Conservation (phyloP, 371 early-diverging fungal species). For the Quaeritorhiza haematococci region DNA sequence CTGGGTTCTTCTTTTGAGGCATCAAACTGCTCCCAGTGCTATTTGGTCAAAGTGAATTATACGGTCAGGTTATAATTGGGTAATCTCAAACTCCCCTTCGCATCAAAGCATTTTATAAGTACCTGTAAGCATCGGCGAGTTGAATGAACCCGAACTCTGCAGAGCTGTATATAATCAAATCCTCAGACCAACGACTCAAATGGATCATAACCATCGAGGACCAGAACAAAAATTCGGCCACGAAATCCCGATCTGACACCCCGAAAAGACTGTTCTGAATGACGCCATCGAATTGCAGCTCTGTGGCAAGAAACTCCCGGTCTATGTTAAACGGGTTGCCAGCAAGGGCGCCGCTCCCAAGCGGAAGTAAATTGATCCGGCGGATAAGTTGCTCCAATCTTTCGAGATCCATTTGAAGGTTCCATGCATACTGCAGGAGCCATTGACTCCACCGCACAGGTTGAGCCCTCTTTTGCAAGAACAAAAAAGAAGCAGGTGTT, state of each 20-base stretch:
- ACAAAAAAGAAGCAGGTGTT: not conserved
- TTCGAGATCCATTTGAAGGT: slow-evolving; percentile 81
- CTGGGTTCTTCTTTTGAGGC: slow-evolving; percentile 99
- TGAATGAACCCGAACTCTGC: slow-evolving; percentile 90
- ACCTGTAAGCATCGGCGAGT: slow-evolving; percentile 88
- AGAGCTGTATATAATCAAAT: slow-evolving; percentile 87
- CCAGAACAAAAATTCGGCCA: slow-evolving; percentile 93
- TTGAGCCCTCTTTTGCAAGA: slow-evolving; percentile 85
- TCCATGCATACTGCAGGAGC: slow-evolving; percentile 81
- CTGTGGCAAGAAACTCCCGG: slow-evolving; percentile 77
- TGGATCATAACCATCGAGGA: slow-evolving; percentile 83
- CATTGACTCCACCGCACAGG: slow-evolving; percentile 95
- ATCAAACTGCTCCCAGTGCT: slow-evolving; percentile 96
- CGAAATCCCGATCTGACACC: slow-evolving; percentile 92
- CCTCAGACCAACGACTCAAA: slow-evolving; percentile 87
- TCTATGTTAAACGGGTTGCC: slow-evolving; percentile 96
- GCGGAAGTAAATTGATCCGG: slow-evolving; percentile 78
- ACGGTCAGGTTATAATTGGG: not conserved
- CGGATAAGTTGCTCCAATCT: slow-evolving; percentile 74
- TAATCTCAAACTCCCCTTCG: not conserved
- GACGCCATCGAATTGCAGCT: slow-evolving; percentile 79
- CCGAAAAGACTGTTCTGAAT: slow-evolving; percentile 85
- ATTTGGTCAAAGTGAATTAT: not conserved
- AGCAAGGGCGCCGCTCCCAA: slow-evolving; percentile 92
- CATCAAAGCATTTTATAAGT: too few species aligned